Base-by-base conservation (phyloP, 495 filamentous ascomycete genomes). In the Annulohypoxylon bovei region DNA sequence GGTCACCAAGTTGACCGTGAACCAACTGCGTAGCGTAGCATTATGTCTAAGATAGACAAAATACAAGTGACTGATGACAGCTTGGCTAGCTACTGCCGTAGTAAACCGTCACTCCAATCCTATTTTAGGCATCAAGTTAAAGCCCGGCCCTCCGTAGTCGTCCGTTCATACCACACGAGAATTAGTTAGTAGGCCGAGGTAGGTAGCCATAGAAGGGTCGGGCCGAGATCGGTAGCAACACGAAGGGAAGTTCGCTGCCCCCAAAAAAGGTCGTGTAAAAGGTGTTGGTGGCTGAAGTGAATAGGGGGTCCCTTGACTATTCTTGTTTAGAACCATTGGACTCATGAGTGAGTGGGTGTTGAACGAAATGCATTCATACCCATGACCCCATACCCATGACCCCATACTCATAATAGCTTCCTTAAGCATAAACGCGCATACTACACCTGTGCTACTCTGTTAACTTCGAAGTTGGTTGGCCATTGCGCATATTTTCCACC, bases 201-300 rank as follows among this genome's bases (percentile, higher is more conserved):
- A 33, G 52, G 55, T 55, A 59, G 55, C 22, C 35, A 35, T 16
- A 55, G 32, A 61, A 72, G 70, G 65, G 30, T 67, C 70, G 65
- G 70, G 33, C 70, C 70, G 70, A 68, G 56, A 25, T 50, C 37
- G 25, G 60, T 64, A 61, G 40, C 11, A n/a, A 61, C 14, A 55
- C 28, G 22, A 39, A 44, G 16, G 23, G 23, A 35, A 25, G 37
- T 16, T 33, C 28, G 16, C 18, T 40, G 27, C 39, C 60, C 50
- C 55, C 50, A 39, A 68, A 50, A 60, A 56, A 30, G 50, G 40
- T 1, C 46, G 23, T 46, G 12, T 25, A 3, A 25, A n/a, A n/a
- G 8, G 11, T 53, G 61, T 72, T 72, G 65, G 70, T 65, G 23
- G 59, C 47, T 62, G 40, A 47, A 18, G 60, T 44, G n/a, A 52